A percentile compares a stretch with the other conserved stretches of the same genome.
Evolutionary conservation across 345 rosid species (phyloP).

Genomic region (Hibiscus tridactylites): DNA sequence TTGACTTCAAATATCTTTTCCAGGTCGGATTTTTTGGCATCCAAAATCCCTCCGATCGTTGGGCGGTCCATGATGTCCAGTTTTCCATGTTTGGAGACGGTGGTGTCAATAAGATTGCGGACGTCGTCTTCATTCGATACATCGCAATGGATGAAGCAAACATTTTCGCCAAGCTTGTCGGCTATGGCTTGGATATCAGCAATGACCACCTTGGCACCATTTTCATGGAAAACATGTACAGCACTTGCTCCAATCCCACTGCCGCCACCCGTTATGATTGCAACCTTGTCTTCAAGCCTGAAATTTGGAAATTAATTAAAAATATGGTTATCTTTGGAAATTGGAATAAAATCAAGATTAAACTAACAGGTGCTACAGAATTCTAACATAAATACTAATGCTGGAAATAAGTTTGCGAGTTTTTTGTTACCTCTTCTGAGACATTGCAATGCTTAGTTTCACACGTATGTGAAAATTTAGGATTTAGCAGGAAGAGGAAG

Average conservation of each 20-base stretch:
- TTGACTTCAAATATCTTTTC: constrained; percentile 30
- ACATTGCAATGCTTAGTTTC: background rate
- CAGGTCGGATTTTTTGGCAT: constrained; percentile 18
- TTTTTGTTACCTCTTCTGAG: constrained; percentile 3
- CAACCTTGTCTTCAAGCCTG: constrained; percentile 37
- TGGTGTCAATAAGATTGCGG: constrained; percentile 18
- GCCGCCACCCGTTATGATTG: constrained; percentile 37
- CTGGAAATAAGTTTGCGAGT: background rate
- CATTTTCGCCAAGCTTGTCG: constrained; percentile 16
- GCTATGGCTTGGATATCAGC: constrained; percentile 30
- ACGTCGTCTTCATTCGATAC: constrained; percentile 33
- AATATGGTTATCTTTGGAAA: background rate
- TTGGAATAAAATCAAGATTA: background rate
- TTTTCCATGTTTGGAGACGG: constrained; percentile 28
- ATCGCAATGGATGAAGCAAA: constrained; percentile 30
- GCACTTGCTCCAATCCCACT: constrained; percentile 37
- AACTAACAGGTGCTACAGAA: background rate
- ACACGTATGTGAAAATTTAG: background rate
- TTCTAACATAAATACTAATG: background rate
- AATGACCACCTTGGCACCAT: constrained; percentile 35
- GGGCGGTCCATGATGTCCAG: constrained; percentile 26
- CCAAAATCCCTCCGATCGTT: constrained; percentile 14
- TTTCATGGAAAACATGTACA: constrained; percentile 20
- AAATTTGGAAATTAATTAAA: background rate
- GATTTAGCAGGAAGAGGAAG: background rate